Conservation (phyloP, 306 rosid genomes). For the Oxytropis ochrocephala region DNA sequence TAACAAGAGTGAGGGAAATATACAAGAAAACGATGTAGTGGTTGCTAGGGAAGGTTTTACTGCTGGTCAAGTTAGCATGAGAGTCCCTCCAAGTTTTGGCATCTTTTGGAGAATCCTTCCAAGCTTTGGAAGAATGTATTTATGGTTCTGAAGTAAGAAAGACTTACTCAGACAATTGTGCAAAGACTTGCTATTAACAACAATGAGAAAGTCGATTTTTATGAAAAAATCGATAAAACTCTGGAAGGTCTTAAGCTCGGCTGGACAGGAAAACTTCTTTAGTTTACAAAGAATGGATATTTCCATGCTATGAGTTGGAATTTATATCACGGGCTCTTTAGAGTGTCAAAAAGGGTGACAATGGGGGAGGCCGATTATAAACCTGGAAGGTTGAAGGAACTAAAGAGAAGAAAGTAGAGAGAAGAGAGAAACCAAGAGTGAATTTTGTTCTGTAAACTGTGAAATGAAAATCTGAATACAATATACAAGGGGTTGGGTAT, state of each 20-base stretch:
- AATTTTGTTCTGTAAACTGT: too few species aligned
- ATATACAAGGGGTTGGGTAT: too few species aligned
- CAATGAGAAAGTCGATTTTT: conserved; percentile 50
- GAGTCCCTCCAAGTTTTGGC: conserved; percentile 70
- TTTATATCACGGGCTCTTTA: conserved; percentile 35
- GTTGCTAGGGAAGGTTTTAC: conserved; percentile 89
- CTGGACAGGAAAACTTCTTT: conserved; percentile 49
- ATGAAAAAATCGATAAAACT: conserved; percentile 73
- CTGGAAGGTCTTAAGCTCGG: conserved; percentile 51
- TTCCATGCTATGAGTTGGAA: conserved; percentile 69
- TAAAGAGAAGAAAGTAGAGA: too few species aligned
- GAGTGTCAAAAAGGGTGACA: too few species aligned
- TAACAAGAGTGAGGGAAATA: conserved; percentile 57
- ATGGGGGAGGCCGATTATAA: too few species aligned
- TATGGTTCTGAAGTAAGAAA: conserved; percentile 64
- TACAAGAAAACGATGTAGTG: conserved; percentile 85
- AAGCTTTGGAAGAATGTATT: conserved; percentile 64
- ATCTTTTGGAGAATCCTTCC: conserved; percentile 58
- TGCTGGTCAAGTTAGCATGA: conserved; percentile 92
- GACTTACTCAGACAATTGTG: conserved; percentile 63
- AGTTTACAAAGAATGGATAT: conserved; percentile 56
- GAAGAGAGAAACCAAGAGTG: too few species aligned
- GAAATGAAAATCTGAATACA: too few species aligned
- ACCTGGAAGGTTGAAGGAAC: not conserved
- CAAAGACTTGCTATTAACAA: conserved; percentile 50